Evolutionary conservation across 352 stramenopile species (phyloP).

Genomic region (Phytophthora litchii): DNA sequence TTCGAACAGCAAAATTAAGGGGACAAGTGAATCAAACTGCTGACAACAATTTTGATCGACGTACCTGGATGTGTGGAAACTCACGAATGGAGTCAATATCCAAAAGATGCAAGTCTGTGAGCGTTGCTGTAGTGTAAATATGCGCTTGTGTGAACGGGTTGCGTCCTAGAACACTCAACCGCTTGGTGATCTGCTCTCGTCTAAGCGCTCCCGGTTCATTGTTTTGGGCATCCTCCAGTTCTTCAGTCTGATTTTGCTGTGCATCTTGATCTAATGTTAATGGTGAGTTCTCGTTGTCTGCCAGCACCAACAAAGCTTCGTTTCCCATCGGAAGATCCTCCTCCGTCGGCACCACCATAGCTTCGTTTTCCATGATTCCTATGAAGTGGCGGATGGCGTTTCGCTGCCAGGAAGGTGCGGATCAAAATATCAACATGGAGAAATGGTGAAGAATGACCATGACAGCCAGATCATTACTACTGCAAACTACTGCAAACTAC

Average conservation of each 20-base stretch:
- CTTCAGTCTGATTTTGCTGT: not conserved
- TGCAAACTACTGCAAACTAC: constrained; percentile 18
- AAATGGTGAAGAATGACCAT: not conserved
- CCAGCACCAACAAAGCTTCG: constrained; percentile 1
- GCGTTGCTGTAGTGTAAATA: constrained; percentile 64
- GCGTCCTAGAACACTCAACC: constrained; percentile 57
- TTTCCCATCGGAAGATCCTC: not conserved
- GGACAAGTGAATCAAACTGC: not conserved
- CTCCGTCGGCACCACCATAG: constrained; percentile 17
- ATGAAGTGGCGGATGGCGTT: constrained; percentile 26
- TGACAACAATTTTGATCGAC: not conserved
- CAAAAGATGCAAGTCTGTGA: constrained; percentile 42
- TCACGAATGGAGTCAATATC: constrained; percentile 50
- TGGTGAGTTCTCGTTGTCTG: not conserved
- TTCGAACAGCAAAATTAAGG: constrained; percentile 23
- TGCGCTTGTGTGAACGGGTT: constrained; percentile 70
- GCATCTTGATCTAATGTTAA: not conserved
- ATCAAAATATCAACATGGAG: not conserved
- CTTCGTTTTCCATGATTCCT: constrained; percentile 1
- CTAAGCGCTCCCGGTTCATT: constrained; percentile 27
- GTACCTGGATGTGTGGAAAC: constrained; percentile 71
- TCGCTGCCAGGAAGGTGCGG: not conserved
- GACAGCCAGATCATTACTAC: constrained; percentile 19
- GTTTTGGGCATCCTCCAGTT: constrained; percentile 1
- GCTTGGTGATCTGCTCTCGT: constrained; percentile 37